These are phyloP conservation scores for Mucor piriformis DNA, from an alignment of 371 early-diverging fungal species.

Conservation along the genomic window DNA sequence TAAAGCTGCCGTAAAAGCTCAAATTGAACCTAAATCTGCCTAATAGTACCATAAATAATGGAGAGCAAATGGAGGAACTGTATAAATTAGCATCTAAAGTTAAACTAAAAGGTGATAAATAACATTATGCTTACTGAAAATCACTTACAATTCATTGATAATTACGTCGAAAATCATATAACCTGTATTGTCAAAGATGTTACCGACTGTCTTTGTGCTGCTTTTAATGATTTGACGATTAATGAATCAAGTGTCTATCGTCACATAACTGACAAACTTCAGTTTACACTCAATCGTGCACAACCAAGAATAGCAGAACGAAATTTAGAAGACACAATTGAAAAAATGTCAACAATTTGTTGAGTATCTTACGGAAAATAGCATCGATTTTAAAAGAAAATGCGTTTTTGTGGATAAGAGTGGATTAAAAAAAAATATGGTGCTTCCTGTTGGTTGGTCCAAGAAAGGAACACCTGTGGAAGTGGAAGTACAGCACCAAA, in stretches of 20 bases:
- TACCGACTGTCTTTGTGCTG: constrained; percentile 8
- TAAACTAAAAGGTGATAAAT: constrained; percentile 12
- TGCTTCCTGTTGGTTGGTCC: constrained; percentile 10
- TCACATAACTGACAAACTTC: constrained; percentile 23
- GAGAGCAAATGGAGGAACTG: constrained; percentile 21
- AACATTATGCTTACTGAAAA: constrained; percentile 10
- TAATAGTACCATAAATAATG: constrained; percentile 13
- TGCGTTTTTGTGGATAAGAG: constrained; percentile 10
- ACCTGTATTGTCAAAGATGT: constrained; percentile 19
- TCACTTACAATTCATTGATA: constrained; percentile 7
- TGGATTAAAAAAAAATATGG: constrained; percentile 3
- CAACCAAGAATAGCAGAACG: constrained; percentile 19
- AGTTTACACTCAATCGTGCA: constrained; percentile 25
- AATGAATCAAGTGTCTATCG: constrained; percentile 20
- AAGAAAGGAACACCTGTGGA: constrained; percentile 16
- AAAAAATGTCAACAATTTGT: constrained; percentile 8
- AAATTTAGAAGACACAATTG: constrained; percentile 22
- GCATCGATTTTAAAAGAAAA: constrained; percentile 14
- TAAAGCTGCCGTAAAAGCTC: constrained; percentile 18
- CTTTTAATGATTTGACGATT: constrained; percentile 11
- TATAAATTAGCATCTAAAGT: constrained; percentile 17
- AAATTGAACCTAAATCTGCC: constrained; percentile 13
- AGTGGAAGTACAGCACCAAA: constrained; percentile 19
- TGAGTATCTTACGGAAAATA: constrained; percentile 8
- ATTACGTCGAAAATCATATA: constrained; percentile 7